Percentiles rank a stretch among this genome's conserved stretches.
These are phyloP conservation scores for Hymenoscyphus fraxineus DNA, from an alignment of 2,329 filamentous ascomycete genomes.

Conservation along the genomic window DNA sequence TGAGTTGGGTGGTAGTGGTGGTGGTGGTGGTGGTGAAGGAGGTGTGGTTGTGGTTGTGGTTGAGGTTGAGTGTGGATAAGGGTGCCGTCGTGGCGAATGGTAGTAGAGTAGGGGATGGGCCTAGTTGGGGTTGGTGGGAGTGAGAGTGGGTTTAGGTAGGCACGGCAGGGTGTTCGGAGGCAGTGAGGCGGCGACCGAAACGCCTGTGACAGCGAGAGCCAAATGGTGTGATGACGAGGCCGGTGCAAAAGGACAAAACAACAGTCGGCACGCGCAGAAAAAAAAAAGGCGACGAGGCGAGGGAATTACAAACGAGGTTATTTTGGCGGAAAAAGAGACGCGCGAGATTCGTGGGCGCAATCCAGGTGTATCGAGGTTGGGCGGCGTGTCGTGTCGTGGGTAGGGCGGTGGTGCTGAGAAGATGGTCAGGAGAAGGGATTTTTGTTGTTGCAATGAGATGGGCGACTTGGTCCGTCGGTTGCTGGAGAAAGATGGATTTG, in stretches of 20 bases:
- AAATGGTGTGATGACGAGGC: constrained; percentile 2
- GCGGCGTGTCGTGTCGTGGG: neutral
- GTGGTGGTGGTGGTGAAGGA: constrained; percentile 16
- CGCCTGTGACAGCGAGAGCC: neutral
- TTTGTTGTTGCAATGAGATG: neutral
- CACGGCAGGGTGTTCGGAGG: neutral
- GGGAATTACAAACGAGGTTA: neutral
- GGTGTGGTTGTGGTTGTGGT: constrained; percentile 7
- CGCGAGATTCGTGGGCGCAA: neutral
- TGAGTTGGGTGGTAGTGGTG: constrained; percentile 20
- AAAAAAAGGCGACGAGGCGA: neutral
- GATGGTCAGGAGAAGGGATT: neutral
- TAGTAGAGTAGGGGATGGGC: too few relatives aligned
- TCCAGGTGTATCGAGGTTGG: too few relatives aligned
- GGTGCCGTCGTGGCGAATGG: neutral
- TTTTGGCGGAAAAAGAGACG: neutral
- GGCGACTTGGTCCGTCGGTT: neutral
- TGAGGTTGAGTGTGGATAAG: neutral
- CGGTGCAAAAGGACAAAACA: neutral
- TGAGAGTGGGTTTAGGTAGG: too few relatives aligned
- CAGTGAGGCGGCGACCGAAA: neutral
- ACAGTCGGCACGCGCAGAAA: neutral
- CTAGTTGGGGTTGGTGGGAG: too few relatives aligned
- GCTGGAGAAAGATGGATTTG: neutral
- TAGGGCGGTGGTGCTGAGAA: neutral